Evolutionary conservation across 108 stramenopile genomes (phyloP).

Genomic region (Nitzschia palea): DNA sequence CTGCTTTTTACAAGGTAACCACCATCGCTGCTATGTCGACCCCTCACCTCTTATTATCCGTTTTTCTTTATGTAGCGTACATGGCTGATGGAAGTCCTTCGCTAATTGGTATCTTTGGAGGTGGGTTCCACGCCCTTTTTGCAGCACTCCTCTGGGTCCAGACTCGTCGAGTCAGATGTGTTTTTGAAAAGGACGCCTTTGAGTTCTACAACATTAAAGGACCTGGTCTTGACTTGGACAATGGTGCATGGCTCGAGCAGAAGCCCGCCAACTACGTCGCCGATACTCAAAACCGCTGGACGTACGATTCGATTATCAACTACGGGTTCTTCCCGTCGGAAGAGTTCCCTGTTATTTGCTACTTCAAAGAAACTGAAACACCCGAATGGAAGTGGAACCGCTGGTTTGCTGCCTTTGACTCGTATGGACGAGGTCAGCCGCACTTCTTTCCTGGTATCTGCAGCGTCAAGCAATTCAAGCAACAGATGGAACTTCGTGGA

Average conservation of each 20-base stretch:
- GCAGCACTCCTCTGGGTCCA: constrained; percentile 66
- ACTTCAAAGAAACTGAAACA: constrained; percentile 84
- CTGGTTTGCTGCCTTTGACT: constrained; percentile 61
- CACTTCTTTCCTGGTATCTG: constrained; percentile 82
- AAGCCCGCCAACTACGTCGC: constrained; percentile 73
- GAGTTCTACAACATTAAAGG: constrained; percentile 61
- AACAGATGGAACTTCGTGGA: constrained; percentile 70
- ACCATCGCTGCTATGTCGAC: neutral
- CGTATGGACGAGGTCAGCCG: constrained; percentile 55
- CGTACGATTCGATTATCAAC: constrained; percentile 70
- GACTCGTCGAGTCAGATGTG: constrained; percentile 59
- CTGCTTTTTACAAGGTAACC: constrained; percentile 3
- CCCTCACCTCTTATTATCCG: neutral
- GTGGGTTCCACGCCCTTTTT: constrained; percentile 53
- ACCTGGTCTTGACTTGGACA: constrained; percentile 35
- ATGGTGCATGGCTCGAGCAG: constrained; percentile 38
- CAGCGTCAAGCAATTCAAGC: constrained; percentile 62
- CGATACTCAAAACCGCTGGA: constrained; percentile 71
- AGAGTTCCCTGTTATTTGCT: constrained; percentile 74
- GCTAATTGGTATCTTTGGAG: constrained; percentile 44
- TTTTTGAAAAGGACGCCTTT: constrained; percentile 62
- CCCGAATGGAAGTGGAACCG: constrained; percentile 59
- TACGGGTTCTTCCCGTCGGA: constrained; percentile 77
- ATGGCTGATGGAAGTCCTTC: constrained; percentile 40
- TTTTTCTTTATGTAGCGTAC: constrained; percentile 17